These are phyloP conservation scores for Macrophomina tecta DNA, from an alignment of 2,329 filamentous ascomycete species.

Conservation along the genomic window DNA sequence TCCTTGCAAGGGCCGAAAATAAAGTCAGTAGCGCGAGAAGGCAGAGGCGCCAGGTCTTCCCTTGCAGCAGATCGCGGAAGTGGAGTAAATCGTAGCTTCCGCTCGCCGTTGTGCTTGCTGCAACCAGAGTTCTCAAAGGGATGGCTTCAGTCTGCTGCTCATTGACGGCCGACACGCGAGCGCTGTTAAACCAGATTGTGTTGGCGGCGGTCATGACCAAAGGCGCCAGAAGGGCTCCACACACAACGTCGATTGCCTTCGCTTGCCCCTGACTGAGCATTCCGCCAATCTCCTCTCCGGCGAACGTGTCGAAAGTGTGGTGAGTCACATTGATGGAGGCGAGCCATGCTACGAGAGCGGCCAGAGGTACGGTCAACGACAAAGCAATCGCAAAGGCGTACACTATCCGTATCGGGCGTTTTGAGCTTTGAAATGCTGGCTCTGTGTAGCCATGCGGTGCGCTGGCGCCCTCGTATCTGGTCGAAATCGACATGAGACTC, in stretches of 20 bases:
- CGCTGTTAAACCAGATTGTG: conserved; percentile 31
- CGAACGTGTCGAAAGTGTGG: background rate
- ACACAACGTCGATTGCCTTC: conserved; percentile 32
- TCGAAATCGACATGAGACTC: too few species aligned
- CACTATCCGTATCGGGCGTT: too few species aligned
- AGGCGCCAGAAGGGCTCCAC: conserved; percentile 31
- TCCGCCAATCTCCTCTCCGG: conserved; percentile 29
- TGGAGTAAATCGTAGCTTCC: conserved; percentile 27
- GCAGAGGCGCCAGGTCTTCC: conserved; percentile 17
- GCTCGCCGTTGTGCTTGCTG: conserved; percentile 26
- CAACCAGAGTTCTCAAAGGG: conserved; percentile 6
- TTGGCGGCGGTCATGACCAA: conserved; percentile 29
- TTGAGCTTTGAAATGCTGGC: too few species aligned
- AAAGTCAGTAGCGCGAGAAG: conserved; percentile 18
- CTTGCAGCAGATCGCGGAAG: conserved; percentile 20
- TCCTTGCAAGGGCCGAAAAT: conserved; percentile 26
- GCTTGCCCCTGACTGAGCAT: conserved; percentile 31
- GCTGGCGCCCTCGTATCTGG: too few species aligned
- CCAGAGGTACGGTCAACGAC: too few species aligned
- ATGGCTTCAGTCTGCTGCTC: conserved; percentile 18
- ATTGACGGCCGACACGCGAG: conserved; percentile 30
- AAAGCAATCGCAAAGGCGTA: too few species aligned
- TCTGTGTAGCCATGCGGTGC: too few species aligned
- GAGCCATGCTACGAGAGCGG: too few species aligned
- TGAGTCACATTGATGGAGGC: too few species aligned